phyloP scores from a whole-genome alignment of 148 eudicot species.

The Chenopodium suecicum region DNA sequence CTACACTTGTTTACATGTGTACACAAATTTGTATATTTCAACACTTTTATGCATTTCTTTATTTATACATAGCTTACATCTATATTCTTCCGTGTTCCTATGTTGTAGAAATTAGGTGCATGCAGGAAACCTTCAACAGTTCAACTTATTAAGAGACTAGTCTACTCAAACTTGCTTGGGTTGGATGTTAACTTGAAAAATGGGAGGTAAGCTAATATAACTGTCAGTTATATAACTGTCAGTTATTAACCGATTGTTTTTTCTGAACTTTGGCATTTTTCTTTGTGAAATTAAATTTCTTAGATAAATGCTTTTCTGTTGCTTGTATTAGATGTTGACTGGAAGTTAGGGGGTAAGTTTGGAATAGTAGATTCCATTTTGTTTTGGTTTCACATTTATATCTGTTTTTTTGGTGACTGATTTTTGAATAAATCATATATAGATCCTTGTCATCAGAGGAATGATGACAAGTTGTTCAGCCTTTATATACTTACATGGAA shows the following conservation, averaged over 20 bases:
- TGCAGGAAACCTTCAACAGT: conserved; percentile 78
- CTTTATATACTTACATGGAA: conserved; percentile 14
- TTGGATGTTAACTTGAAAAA: conserved; percentile 71
- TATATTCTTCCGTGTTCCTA: conserved; percentile 4
- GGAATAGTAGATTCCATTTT: background rate
- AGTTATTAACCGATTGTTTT: background rate
- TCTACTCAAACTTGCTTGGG: conserved; percentile 80
- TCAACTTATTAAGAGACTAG: conserved; percentile 68
- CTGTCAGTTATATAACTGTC: background rate
- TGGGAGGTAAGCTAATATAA: conserved; percentile 59
- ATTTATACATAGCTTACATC: background rate
- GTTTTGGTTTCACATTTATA: background rate
- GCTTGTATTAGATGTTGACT: conserved; percentile 69
- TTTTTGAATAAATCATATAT: background rate
- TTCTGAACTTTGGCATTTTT: background rate
- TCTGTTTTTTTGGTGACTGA: background rate
- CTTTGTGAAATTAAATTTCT: background rate
- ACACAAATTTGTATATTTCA: background rate
- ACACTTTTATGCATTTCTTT: background rate
- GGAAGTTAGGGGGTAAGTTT: conserved; percentile 73
- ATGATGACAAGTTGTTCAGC: background rate
- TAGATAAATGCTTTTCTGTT: conserved; percentile 40
- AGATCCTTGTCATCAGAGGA: background rate
- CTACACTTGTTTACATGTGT: conserved; percentile 5
- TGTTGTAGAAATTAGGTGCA: conserved; percentile 59